Base-by-base conservation (phyloP, 306 rosid genomes). In the Begonia fuchsioides region DNA sequence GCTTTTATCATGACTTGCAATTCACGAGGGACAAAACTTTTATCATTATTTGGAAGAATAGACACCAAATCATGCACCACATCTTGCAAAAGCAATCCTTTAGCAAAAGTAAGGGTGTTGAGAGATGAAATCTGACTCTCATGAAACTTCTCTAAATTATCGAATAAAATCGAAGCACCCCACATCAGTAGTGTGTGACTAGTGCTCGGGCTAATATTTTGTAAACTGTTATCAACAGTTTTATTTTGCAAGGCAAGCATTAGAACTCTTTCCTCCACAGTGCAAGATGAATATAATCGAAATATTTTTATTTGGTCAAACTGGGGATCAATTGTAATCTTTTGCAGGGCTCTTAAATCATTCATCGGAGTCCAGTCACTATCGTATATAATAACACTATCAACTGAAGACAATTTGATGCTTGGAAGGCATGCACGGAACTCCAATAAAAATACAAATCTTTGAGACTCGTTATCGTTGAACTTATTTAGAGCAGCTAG, bases 311-410 rank as follows among this genome's bases (percentile, higher is more conserved):
- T 71, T 50, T 38, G 74, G 55, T 82, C 78, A 59, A 61, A 57
- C 41, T 69, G 72, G 47, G 92, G 69, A 68, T 85, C 85, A 26
- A 90, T 62, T 50, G 92, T 67, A 44, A 90, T 52, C 73, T 56
- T 90, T 54, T 82, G 98, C 68, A 90, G 80, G 47, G 87, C 76
- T 57, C 70, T 82, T 64, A 85, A 58, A 71, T 84, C 95, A 71
- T 67, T 81, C 64, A 75, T 44, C 10, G 94, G 95, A 52, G 68
- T 75, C 98, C 80, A 85, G 57, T 90, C 95, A 69, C 98, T 85
- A 52, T 82, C 82, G 73, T 57, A 85, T 67, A 90, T 79, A 57
- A 90, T 72, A 62, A 79, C 56, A 50, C 59, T 32, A 70, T 85
- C 92, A 58, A 85, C 65, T 5, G 95, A 79, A 10, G 85, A 79